These are phyloP conservation scores for Rhizophagus sp. DNA, from an alignment of 192 early-diverging fungal genomes.

Conservation along the genomic window DNA sequence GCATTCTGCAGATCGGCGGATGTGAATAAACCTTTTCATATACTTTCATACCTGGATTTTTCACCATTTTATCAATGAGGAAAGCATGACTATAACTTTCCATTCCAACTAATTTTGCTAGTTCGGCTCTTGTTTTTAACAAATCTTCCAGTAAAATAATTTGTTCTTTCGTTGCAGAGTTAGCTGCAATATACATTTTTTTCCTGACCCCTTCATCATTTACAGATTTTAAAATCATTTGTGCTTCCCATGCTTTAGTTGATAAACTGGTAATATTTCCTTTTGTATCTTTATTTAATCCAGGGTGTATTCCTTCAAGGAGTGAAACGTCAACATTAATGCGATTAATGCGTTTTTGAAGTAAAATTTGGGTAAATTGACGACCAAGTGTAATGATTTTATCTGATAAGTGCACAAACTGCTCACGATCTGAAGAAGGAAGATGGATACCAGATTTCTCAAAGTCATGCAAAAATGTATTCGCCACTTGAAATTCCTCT, in stretches of 20 bases:
- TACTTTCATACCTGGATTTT: constrained; percentile 59
- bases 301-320: constrained; percentile 42
- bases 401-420: constrained; percentile 85
- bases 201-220: constrained; percentile 66
- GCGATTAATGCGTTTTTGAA: constrained; percentile 36
- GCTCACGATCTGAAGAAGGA: constrained; percentile 56
- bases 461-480: constrained; percentile 87
- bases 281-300: constrained; percentile 33
- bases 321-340: constrained; percentile 42
- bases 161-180: constrained; percentile 65
- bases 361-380: constrained; percentile 61
- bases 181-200: constrained; percentile 73
- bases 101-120: constrained; percentile 77
- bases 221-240: constrained; percentile 65
- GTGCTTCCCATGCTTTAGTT: constrained; percentile 57
- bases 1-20: too few species aligned
- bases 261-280: constrained; percentile 56
- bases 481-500: constrained; percentile 76
- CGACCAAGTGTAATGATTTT: constrained; percentile 76
- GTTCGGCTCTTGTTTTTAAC: constrained; percentile 67
- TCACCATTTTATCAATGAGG: constrained; percentile 93
- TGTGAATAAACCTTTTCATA: neutral
- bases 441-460: constrained; percentile 95
- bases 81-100: constrained; percentile 83
- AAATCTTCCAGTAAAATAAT: constrained; percentile 72